These are phyloP conservation scores for Didymella lethalis DNA, from an alignment of 2,329 filamentous ascomycete species.

Conservation along the genomic window DNA sequence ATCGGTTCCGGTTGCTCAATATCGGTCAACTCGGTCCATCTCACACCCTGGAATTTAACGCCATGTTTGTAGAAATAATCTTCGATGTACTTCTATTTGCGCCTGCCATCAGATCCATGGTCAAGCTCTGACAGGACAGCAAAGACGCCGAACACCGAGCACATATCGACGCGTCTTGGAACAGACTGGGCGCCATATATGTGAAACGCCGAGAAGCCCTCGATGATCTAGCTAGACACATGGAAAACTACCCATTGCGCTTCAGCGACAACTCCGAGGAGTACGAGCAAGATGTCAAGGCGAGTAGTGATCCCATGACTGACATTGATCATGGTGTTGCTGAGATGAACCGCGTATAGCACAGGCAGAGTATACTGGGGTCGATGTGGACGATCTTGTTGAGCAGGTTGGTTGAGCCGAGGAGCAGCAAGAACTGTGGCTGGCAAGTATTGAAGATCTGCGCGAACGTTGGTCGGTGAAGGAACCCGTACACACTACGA, in stretches of 20 bases:
- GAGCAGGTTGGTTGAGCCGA: neutral
- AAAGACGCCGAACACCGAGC: neutral
- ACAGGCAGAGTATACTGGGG: neutral
- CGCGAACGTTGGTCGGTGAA: neutral
- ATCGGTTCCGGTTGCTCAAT: no score
- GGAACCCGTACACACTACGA: no score
- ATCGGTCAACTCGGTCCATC: no score
- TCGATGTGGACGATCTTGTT: neutral
- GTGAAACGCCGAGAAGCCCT: neutral
- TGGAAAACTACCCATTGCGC: neutral
- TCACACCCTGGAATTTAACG: no score
- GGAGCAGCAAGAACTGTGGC: neutral
- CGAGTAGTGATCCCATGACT: neutral
- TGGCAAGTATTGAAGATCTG: neutral
- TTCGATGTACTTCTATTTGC: neutral
- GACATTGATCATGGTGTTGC: neutral
- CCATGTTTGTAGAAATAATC: neutral
- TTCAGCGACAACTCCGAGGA: neutral
- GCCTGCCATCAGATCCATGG: neutral
- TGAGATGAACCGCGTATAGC: neutral
- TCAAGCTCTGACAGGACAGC: neutral
- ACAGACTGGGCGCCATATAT: neutral
- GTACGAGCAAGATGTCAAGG: neutral
- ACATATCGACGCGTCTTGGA: neutral
- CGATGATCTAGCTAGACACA: neutral